Evolutionary conservation across 1,139 yeast genomes (phyloP).

Genomic region (Pichia sp.): DNA sequence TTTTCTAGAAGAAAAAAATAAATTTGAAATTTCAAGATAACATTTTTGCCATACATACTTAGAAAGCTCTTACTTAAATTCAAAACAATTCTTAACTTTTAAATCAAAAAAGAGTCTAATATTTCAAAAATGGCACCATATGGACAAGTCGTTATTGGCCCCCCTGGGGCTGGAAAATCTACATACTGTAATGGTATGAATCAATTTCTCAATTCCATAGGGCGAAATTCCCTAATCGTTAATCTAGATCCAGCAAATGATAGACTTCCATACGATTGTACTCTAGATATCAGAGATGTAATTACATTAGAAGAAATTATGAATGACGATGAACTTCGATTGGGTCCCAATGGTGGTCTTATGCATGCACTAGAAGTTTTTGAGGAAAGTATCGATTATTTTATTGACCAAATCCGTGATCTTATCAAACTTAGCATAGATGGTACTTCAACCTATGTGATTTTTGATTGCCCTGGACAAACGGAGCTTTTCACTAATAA

Average conservation of each 20-base stretch:
- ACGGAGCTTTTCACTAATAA: slow-evolving; percentile 92
- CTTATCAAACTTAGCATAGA: slow-evolving; percentile 37
- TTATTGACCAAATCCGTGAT: slow-evolving; percentile 50
- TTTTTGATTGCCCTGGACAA: slow-evolving; percentile 98
- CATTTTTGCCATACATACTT: too few relatives aligned
- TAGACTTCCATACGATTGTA: slow-evolving; percentile 68
- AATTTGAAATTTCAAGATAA: too few relatives aligned
- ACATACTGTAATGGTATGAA: slow-evolving; percentile 89
- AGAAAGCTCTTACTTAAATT: too few relatives aligned
- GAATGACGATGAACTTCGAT: slow-evolving; percentile 55
- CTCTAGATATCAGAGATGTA: slow-evolving; percentile 81
- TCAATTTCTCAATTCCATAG: slow-evolving; percentile 89
- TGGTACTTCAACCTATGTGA: slow-evolving; percentile 57
- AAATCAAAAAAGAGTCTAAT: too few relatives aligned
- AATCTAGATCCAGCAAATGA: slow-evolving; percentile 97
- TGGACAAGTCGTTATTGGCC: slow-evolving; percentile 93
- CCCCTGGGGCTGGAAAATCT: slow-evolving; percentile 97
- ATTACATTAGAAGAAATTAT: slow-evolving; percentile 84
- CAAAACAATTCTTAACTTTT: too few relatives aligned
- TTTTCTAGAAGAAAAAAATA: too few relatives aligned
- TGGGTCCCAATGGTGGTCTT: slow-evolving; percentile 95
- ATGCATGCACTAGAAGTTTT: slow-evolving; percentile 80
- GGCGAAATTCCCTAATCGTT: slow-evolving; percentile 73
- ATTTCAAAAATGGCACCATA: slow-evolving; percentile 46
- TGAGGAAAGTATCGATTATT: slow-evolving; percentile 39